Evolutionary conservation across 2,329 filamentous ascomycete species (phyloP).

Genomic region (Albophoma yamanashiensis): DNA sequence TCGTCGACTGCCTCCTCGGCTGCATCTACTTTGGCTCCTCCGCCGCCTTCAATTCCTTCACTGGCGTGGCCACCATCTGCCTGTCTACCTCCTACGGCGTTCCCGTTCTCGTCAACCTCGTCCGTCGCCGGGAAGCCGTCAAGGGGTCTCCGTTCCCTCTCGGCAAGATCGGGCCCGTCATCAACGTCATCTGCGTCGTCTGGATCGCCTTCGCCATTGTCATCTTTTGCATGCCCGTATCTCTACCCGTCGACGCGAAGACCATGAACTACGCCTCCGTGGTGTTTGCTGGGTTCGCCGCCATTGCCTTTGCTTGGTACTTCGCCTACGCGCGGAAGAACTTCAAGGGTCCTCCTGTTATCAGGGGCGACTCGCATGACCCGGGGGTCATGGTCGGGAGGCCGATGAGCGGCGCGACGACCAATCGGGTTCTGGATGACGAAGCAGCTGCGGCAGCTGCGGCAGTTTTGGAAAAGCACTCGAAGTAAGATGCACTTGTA

Average conservation of each 20-base stretch:
- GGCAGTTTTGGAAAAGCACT: slow-evolving; percentile 1
- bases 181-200: slow-evolving; percentile 56
- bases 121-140: slow-evolving; percentile 57
- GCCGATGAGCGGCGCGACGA: background rate
- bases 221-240: slow-evolving; percentile 66
- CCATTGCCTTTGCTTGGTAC: slow-evolving; percentile 53
- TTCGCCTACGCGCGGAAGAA: slow-evolving; percentile 50
- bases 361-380: background rate
- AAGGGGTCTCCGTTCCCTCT: slow-evolving; percentile 56
- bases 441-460: background rate
- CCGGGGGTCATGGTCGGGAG: background rate
- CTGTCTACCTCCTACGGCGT: slow-evolving; percentile 66
- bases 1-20: slow-evolving; percentile 60
- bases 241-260: slow-evolving; percentile 42
- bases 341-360: slow-evolving; percentile 46
- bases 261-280: slow-evolving; percentile 59
- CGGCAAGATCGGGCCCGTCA: slow-evolving; percentile 54
- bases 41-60: slow-evolving; percentile 71
- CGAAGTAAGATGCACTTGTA: background rate
- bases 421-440: background rate
- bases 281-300: slow-evolving; percentile 52
- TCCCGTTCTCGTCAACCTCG: slow-evolving; percentile 60
- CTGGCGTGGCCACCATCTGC: slow-evolving; percentile 70
- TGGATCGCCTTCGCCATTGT: slow-evolving; percentile 64
- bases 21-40: slow-evolving; percentile 71